Evolutionary conservation across 805 yeast genomes (phyloP).

Genomic region (Candida hispaniensis): DNA sequence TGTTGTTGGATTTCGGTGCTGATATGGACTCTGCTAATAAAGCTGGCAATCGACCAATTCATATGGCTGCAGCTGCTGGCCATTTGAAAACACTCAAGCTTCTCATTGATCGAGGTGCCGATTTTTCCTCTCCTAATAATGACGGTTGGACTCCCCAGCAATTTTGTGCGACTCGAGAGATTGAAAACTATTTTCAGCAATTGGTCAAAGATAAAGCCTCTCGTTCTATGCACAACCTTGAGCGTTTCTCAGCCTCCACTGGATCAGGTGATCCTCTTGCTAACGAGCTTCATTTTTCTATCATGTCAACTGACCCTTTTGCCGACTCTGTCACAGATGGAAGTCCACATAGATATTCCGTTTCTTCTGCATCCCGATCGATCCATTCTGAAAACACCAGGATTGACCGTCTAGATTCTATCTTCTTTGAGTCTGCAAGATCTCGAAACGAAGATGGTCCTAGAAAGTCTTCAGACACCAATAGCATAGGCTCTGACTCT

Average conservation of each 20-base stretch:
- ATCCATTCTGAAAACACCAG: too few species aligned
- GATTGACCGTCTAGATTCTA: conserved; percentile 1
- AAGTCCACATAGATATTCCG: background rate
- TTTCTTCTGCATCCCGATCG: background rate
- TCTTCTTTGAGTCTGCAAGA: too few species aligned
- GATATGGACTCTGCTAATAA: conserved; percentile 61
- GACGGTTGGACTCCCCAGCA: conserved; percentile 61
- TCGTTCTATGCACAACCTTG: conserved; percentile 4
- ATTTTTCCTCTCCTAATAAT: conserved; percentile 39
- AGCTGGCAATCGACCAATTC: conserved; percentile 74
- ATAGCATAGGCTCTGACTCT: too few species aligned
- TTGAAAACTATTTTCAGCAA: conserved; percentile 29
- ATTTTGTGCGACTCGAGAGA: conserved; percentile 44
- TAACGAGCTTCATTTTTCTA: too few species aligned
- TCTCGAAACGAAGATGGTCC: too few species aligned
- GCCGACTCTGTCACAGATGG: conserved; percentile 6
- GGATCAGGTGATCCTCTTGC: too few species aligned
- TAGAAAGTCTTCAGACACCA: too few species aligned
- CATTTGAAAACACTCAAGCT: conserved; percentile 45
- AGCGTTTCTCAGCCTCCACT: background rate
- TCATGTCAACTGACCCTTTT: conserved; percentile 3
- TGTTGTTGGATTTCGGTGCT: conserved; percentile 65
- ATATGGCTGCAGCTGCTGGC: conserved; percentile 68
- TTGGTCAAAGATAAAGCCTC: conserved; percentile 14
- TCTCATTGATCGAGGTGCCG: conserved; percentile 41